These are phyloP conservation scores for Penicillium glabrum DNA, from an alignment of 2,329 filamentous ascomycete species.

Conservation along the genomic window DNA sequence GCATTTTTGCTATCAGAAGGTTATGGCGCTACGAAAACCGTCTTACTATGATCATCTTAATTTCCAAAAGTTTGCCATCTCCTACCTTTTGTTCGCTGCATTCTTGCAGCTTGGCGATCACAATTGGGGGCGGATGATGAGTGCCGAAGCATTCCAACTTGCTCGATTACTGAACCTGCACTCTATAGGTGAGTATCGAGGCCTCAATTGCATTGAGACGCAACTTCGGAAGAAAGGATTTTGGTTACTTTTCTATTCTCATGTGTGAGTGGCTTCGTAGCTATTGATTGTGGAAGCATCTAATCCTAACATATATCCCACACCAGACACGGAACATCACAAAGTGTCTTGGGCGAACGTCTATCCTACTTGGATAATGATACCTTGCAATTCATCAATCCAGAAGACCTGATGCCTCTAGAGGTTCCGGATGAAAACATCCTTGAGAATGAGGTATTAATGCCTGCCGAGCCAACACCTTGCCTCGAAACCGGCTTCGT, in stretches of 20 bases:
- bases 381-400: constrained; percentile 29
- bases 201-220: constrained; percentile 33
- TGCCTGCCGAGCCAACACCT: constrained; percentile 1
- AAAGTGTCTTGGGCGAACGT: constrained; percentile 22
- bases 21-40: constrained; percentile 5
- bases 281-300: background rate
- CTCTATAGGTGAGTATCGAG: constrained; percentile 31
- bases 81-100: constrained; percentile 33
- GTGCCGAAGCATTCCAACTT: constrained; percentile 38
- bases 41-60: constrained; percentile 22
- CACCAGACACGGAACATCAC: constrained; percentile 17
- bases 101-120: constrained; percentile 38
- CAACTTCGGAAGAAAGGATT: constrained; percentile 41
- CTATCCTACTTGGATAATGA: constrained; percentile 31
- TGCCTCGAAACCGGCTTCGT: constrained; percentile 32
- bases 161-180: constrained; percentile 33
- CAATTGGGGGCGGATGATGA: constrained; percentile 38
- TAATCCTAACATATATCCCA: background rate
- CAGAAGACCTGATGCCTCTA: constrained; percentile 33
- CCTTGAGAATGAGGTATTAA: constrained; percentile 16
- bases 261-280: constrained; percentile 12
- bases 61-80: constrained; percentile 37
- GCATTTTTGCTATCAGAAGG: constrained; percentile 10
- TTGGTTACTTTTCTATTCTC: constrained; percentile 38
- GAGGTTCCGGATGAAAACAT: constrained; percentile 36